Base-by-base conservation (phyloP, 306 rosid genomes). In the Prinsepia uniflora region DNA sequence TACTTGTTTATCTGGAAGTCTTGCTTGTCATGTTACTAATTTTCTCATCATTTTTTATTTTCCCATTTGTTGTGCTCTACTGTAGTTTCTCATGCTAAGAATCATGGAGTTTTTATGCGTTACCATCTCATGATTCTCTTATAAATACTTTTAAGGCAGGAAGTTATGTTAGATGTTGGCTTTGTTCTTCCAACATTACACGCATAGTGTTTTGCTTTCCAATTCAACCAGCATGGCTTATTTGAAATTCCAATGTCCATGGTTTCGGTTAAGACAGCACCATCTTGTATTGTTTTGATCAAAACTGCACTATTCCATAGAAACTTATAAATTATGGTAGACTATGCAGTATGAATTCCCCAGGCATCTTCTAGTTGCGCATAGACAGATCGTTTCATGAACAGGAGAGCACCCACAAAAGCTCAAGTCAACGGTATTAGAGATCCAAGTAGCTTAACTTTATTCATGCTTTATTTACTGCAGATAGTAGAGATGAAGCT, bases 401-500 rank as follows among this genome's bases (percentile, higher is more conserved):
- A 30, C 36, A 30, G 4, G 36, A 30, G 36, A 30, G 36, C 9
- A 39, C 46, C 8, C 6, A 20, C 7, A 30, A 69, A 41, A 70
- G 39, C 22, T 70, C 43, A 10, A 30, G 22, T 41, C 20, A 20
- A 13, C 22, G 22, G 52, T 8, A 4, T 20, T 70, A 53, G 62
- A 18, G 22, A 43, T 40, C 10, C 39, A 44, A 47, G 6, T 57
- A 50, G 58, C 62, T 62, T 49, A 50, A 18, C 3, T 46, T 30
- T 57, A 7, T 57, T 79, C 67, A 20, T 72, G 47, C 40, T 78
- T 60, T 72, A 73, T 67, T 78, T 77, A 24, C 77, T 71, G 69
- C 85, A 91, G 97, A 88, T 85, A 83, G 81, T 80, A 83, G 97
- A 75, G 89, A 88, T 52, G 97, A 88, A 7, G 70, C 86, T 44